Percentiles rank a stretch among this genome's conserved stretches.
phyloP scores from a whole-genome alignment of 805 yeast genomes.

The Peterozyma xylosa region DNA sequence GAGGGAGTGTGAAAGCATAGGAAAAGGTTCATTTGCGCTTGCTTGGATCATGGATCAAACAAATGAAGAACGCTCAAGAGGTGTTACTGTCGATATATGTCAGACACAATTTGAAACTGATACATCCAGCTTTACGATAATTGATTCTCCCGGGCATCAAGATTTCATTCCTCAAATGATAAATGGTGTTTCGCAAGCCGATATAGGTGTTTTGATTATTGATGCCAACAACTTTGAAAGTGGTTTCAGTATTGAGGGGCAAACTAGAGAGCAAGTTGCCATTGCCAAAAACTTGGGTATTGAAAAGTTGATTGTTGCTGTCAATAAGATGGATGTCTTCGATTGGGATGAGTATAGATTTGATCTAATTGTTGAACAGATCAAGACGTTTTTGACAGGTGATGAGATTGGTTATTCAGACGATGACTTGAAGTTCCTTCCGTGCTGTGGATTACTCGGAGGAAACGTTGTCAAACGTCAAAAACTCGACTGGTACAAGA shows the following conservation, averaged over 20 bases:
- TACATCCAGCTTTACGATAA: constrained; percentile 51
- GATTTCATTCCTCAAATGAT: constrained; percentile 85
- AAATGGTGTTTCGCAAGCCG: constrained; percentile 77
- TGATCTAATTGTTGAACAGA: constrained; percentile 38
- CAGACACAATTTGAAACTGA: constrained; percentile 58
- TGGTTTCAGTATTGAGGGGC: constrained; percentile 62
- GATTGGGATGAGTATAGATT: constrained; percentile 50
- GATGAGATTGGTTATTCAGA: constrained; percentile 40
- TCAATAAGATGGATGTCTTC: constrained; percentile 65
- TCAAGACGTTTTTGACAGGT: constrained; percentile 42
- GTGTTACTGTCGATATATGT: constrained; percentile 75
- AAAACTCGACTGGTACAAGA: constrained; percentile 19
- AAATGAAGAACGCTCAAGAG: constrained; percentile 63
- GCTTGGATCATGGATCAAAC: constrained; percentile 88
- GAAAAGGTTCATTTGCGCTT: constrained; percentile 73
- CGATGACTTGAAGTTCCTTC: constrained; percentile 42
- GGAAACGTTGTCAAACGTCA: constrained; percentile 45
- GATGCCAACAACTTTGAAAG: constrained; percentile 69
- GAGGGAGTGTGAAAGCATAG: constrained; percentile 57
- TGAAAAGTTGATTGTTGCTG: constrained; percentile 48
- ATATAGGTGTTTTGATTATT: constrained; percentile 63
- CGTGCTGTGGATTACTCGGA: constrained; percentile 66
- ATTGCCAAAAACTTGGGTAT: constrained; percentile 64
- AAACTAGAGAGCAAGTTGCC: constrained; percentile 71
- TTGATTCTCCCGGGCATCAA: constrained; percentile 81